Base-by-base conservation (phyloP, 2,329 filamentous ascomycete genomes). In the Pseudocercospora fijiensis region DNA sequence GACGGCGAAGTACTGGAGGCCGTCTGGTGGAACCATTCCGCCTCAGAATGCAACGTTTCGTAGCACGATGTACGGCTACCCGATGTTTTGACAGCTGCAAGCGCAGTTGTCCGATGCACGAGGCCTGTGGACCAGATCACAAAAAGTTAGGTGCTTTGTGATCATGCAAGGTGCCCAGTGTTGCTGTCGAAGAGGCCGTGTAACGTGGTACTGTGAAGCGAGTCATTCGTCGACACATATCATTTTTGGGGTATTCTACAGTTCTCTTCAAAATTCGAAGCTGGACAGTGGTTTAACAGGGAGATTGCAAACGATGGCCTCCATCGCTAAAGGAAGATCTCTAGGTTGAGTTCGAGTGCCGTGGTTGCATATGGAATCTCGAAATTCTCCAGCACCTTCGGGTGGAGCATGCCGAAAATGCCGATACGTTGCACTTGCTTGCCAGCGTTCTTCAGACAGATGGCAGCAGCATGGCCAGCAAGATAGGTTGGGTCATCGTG, bases 341-440 rank as follows among this genome's bases (percentile, higher is more conserved):
- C 94, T 30, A 98, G 86, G 79, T 98, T 96, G 76, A 99, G 85
- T 82, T 99, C 95, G 70, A 99, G 80, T 49, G 91, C 92, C 80
- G 92, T 97, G 72, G 96, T 92, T 47, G 95, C 94, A 82, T 93
- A 94, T 85, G 86, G 91, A 75, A 97, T 83, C 73, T 96, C 93
- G 78, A 95, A 97, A 74, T 96, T 95, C 76, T 96, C 92, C 73
- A 98, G 82, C 69, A 98, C 95, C 5, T 87, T 89, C 49, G 95
- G 96, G 78, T 99, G 94, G 75, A 99, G 79, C 70, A 99, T 94
- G 73, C 95, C 95, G 75, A 99, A 95, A 77, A 91, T 88, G 73
- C 95, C 95, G 73, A 99, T 90, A 58, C 88, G 85, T 65, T 85
- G 81, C 68, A 89, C 85, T 30, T 55, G 28, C 82, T 92, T 90